These are phyloP conservation scores for Aspergillus fischeri DNA, from an alignment of 2,329 filamentous ascomycete species.

Conservation along the genomic window DNA sequence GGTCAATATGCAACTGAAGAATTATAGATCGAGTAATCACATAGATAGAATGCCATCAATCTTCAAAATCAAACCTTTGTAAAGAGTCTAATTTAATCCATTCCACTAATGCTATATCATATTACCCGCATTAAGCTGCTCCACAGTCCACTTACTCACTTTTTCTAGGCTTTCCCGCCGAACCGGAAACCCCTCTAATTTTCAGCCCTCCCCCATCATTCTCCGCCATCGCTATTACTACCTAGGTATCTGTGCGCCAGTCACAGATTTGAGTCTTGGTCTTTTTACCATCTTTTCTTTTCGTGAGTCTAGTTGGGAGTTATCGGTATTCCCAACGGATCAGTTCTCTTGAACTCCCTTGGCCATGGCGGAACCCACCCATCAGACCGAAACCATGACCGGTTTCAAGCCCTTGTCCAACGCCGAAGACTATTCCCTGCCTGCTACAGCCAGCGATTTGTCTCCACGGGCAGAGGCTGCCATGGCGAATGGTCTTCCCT, in stretches of 20 bases:
- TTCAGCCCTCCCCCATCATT: not conserved
- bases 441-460: conserved; percentile 24
- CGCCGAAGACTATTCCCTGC: conserved; percentile 24
- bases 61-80: too few species aligned
- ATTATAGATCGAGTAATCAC: not conserved
- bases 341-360: not conserved
- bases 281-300: not conserved
- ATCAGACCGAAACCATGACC: conserved; percentile 26
- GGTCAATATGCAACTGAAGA: not conserved
- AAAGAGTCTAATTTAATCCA: not conserved
- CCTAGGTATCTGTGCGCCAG: not conserved
- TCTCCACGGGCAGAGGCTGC: conserved; percentile 25
- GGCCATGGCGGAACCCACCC: conserved; percentile 10
- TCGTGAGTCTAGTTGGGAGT: not conserved
- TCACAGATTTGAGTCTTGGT: not conserved
- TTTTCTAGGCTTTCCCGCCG: not conserved
- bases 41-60: too few species aligned
- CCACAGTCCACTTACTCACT: not conserved
- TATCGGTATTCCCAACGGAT: not conserved
- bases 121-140: not conserved
- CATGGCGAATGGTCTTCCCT: conserved; percentile 27
- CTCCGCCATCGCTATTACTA: not conserved
- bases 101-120: not conserved
- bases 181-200: not conserved
- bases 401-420: conserved; percentile 31